Conservation (phyloP, 768 basidiomycete species). For the Ramaria sp. region DNA sequence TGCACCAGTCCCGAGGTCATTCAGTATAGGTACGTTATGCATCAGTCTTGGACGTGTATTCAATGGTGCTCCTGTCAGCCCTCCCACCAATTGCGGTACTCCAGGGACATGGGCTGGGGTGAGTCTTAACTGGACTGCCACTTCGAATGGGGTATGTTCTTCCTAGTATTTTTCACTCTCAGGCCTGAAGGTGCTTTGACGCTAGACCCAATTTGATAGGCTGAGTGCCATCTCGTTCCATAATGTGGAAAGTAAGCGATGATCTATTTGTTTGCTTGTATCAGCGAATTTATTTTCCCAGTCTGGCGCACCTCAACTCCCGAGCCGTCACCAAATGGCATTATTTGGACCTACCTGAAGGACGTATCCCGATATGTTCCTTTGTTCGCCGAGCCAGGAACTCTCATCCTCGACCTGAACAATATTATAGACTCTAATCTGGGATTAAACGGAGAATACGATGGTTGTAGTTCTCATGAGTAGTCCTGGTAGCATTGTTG, state of each 20-base stretch:
- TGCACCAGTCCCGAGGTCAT: slow-evolving; percentile 48
- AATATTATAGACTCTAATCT: slow-evolving; percentile 40
- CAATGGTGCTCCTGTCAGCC: slow-evolving; percentile 29
- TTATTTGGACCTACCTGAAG: slow-evolving; percentile 70
- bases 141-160: slow-evolving; percentile 44
- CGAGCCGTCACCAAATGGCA: slow-evolving; percentile 58
- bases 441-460: slow-evolving; percentile 55
- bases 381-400: slow-evolving; percentile 55
- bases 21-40: slow-evolving; percentile 35
- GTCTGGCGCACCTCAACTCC: slow-evolving; percentile 78
- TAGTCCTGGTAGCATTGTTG: not conserved
- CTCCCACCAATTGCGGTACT: slow-evolving; percentile 60
- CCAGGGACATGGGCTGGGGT: slow-evolving; percentile 67
- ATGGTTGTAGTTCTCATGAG: slow-evolving; percentile 31
- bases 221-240: slow-evolving; percentile 66
- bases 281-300: slow-evolving; percentile 15
- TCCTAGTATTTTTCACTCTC: not conserved
- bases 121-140: slow-evolving; percentile 66
- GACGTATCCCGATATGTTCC: slow-evolving; percentile 66
- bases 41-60: not conserved
- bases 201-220: slow-evolving; percentile 54
- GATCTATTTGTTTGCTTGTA: not conserved
- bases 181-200: not conserved
- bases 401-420: slow-evolving; percentile 64
- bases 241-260: slow-evolving; percentile 56